Evolutionary conservation across 2,329 filamentous ascomycete species (phyloP).

Genomic region (Xylariales sp.): DNA sequence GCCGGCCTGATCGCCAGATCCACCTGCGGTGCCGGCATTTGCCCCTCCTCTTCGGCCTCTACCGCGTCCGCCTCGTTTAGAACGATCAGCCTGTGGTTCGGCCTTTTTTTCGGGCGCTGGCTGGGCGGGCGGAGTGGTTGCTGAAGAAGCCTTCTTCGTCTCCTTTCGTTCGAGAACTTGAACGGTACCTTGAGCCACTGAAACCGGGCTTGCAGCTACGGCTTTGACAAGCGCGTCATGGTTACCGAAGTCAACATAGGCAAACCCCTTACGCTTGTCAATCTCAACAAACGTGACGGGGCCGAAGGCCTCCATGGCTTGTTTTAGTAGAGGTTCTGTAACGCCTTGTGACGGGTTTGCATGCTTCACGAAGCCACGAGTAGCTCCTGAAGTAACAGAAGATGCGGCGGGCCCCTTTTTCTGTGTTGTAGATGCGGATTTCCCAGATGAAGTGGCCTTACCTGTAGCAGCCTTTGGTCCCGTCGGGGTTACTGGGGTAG

Average conservation of each 20-base stretch:
- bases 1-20: conserved; percentile 26
- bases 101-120: conserved; percentile 42
- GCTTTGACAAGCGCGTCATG: conserved; percentile 79
- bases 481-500: conserved; percentile 50
- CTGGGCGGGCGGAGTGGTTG: conserved; percentile 35
- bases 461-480: conserved; percentile 45
- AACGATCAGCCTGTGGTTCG: conserved; percentile 44
- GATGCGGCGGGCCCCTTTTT: conserved; percentile 50
- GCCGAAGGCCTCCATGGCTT: conserved; percentile 80
- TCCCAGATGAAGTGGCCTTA: conserved; percentile 41
- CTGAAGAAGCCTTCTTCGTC: conserved; percentile 49
- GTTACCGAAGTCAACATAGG: conserved; percentile 88
- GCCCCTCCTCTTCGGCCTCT: conserved; percentile 47
- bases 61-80: conserved; percentile 49
- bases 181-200: conserved; percentile 85
- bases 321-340: conserved; percentile 81
- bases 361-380: conserved; percentile 82
- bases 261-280: conserved; percentile 93
- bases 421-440: conserved; percentile 41
- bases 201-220: conserved; percentile 81
- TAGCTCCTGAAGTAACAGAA: conserved; percentile 59
- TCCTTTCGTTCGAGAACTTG: conserved; percentile 88
- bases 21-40: conserved; percentile 31
- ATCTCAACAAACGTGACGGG: conserved; percentile 85
- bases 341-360: conserved; percentile 92